phyloP scores from a whole-genome alignment of 1,139 yeast species.

The Meyerozyma guilliermondii region DNA sequence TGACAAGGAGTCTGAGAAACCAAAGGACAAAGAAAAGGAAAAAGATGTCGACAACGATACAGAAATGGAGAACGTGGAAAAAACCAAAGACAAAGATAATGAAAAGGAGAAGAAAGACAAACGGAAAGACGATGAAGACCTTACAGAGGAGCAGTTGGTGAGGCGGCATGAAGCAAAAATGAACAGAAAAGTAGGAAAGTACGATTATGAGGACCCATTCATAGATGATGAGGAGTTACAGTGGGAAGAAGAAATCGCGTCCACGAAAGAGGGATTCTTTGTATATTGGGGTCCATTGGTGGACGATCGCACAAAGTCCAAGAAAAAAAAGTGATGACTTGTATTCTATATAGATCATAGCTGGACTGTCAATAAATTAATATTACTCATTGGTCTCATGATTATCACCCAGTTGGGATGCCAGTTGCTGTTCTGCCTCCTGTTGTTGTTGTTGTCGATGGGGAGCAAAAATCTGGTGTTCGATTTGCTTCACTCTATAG shows the following conservation, averaged over 20 bases:
- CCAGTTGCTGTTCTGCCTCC: neutral
- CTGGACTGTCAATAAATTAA: neutral
- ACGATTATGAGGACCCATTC: conserved; percentile 91
- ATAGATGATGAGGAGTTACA: conserved; percentile 90
- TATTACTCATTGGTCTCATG: neutral
- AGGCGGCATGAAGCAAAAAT: conserved; percentile 41
- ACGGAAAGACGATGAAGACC: conserved; percentile 33
- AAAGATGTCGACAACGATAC: conserved; percentile 12
- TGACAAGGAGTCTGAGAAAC: conserved; percentile 19
- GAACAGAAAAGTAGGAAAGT: conserved; percentile 77
- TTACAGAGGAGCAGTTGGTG: conserved; percentile 43
- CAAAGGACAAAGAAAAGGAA: conserved; percentile 13
- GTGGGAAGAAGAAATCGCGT: conserved; percentile 91
- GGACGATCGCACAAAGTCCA: conserved; percentile 43
- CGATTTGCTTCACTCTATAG: conserved; percentile 72
- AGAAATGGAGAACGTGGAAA: conserved; percentile 17
- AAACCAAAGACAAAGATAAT: conserved; percentile 20
- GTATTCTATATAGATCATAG: neutral
- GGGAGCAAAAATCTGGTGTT: conserved; percentile 54
- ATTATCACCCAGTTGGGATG: neutral
- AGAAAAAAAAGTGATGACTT: conserved; percentile 9
- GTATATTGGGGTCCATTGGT: conserved; percentile 93
- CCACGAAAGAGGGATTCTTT: conserved; percentile 93
- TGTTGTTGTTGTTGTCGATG: conserved; percentile 6
- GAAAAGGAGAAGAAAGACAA: conserved; percentile 22